Evolutionary conservation across 2,329 filamentous ascomycete genomes (phyloP).

Genomic region (Pseudogymnoascus sp.): DNA sequence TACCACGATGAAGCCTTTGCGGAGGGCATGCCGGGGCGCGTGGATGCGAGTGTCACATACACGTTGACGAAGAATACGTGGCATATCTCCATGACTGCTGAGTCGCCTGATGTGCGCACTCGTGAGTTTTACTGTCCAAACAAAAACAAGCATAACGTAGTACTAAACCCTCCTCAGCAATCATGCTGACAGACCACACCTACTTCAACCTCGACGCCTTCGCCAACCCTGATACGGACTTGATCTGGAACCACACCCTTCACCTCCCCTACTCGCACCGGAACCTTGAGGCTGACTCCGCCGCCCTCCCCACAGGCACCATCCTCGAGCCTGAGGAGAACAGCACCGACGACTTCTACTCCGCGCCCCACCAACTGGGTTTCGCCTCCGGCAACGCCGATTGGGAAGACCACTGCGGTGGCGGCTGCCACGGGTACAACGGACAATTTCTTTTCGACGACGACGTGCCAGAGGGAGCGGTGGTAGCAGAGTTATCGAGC

Average conservation of each 20-base stretch:
- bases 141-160: neutral
- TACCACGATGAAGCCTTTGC: conserved; percentile 50
- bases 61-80: conserved; percentile 47
- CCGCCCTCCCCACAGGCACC: conserved; percentile 50
- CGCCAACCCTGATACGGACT: conserved; percentile 45
- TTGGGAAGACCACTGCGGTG: conserved; percentile 54
- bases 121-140: conserved; percentile 22
- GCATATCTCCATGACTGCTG: conserved; percentile 52
- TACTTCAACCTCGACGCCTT: conserved; percentile 64
- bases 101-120: conserved; percentile 31
- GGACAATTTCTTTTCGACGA: conserved; percentile 42
- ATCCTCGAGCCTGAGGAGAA: conserved; percentile 57
- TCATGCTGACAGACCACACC: conserved; percentile 57
- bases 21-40: conserved; percentile 52
- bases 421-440: conserved; percentile 65
- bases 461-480: conserved; percentile 30
- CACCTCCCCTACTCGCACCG: conserved; percentile 52
- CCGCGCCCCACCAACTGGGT: conserved; percentile 51
- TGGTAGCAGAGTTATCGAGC: conserved; percentile 48
- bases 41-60: conserved; percentile 54
- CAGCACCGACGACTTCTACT: conserved; percentile 62
- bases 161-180: conserved; percentile 28
- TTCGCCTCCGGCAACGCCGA: conserved; percentile 46
- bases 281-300: conserved; percentile 47
- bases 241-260: conserved; percentile 54